A percentile compares a stretch with the other conserved stretches of the same genome.
These are phyloP conservation scores for Yamadazyma phyllophila DNA, from an alignment of 805 yeast genomes.

Conservation along the genomic window DNA sequence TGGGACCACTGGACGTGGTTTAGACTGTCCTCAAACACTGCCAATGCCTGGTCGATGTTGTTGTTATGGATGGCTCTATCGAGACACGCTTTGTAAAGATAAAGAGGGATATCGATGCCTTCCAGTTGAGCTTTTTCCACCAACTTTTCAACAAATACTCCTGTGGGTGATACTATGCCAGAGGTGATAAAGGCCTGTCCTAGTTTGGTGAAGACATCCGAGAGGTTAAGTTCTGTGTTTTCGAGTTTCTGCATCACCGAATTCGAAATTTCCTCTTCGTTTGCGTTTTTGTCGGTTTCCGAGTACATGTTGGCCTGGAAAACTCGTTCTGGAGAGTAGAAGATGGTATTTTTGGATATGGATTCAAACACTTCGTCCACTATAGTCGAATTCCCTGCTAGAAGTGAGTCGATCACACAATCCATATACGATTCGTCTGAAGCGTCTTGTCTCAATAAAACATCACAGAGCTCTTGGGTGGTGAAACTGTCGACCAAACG, in stretches of 20 bases:
- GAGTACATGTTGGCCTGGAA: slow-evolving; percentile 9
- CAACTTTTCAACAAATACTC: slow-evolving; percentile 8
- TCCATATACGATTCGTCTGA: slow-evolving; percentile 3
- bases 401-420: not conserved
- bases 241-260: not conserved
- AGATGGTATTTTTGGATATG: slow-evolving; percentile 4
- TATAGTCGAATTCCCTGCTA: not conserved
- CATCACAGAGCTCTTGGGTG: not conserved
- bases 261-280: not conserved
- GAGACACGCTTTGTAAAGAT: slow-evolving; percentile 27
- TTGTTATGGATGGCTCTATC: slow-evolving; percentile 23
- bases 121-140: slow-evolving; percentile 6
- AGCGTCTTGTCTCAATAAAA: slow-evolving; percentile 7
- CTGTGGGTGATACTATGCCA: slow-evolving; percentile 18
- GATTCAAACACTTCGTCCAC: not conserved
- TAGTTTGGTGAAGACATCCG: slow-evolving; percentile 8
- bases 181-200: slow-evolving; percentile 18
- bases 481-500: not conserved
- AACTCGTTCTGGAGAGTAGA: slow-evolving; percentile 9
- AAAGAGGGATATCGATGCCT: slow-evolving; percentile 16
- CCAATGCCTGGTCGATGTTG: slow-evolving; percentile 22
- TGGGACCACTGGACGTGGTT: slow-evolving; percentile 23
- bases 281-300: not conserved
- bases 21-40: slow-evolving; percentile 33
- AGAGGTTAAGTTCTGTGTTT: slow-evolving; percentile 9